Percentiles rank a stretch among this genome's conserved stretches.
phyloP scores from a whole-genome alignment of 116 monocot species.

The Posidonia oceanica region DNA sequence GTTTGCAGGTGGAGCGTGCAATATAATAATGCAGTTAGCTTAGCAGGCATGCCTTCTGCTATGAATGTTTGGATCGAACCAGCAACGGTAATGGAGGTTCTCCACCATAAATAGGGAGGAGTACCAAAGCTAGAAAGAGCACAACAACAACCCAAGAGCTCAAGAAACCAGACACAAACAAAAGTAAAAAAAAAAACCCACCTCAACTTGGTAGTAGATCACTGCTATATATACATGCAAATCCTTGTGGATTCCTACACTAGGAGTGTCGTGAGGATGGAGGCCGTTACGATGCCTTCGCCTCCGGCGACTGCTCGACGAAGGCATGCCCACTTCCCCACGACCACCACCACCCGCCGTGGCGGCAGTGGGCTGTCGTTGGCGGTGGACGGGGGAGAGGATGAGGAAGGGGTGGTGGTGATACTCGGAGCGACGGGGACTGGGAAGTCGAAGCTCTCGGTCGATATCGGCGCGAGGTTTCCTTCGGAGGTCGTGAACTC shows the following conservation, averaged over 20 bases:
- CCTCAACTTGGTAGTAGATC: neutral
- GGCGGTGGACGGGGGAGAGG: neutral
- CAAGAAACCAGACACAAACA: neutral
- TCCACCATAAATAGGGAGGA: neutral
- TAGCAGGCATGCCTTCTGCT: too few relatives aligned
- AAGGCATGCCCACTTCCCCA: neutral
- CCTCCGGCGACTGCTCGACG: neutral
- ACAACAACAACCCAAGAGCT: too few relatives aligned
- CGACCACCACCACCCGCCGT: neutral
- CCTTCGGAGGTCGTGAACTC: conserved; percentile 52
- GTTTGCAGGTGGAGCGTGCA: too few relatives aligned
- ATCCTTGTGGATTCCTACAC: neutral
- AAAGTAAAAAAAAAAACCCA: neutral
- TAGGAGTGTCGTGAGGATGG: neutral
- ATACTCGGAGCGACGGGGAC: conserved; percentile 76
- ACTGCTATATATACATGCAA: neutral
- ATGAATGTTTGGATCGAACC: too few relatives aligned
- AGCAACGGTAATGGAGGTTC: too few relatives aligned
- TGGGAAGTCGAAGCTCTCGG: conserved; percentile 67
- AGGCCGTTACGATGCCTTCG: neutral
- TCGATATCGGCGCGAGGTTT: conserved; percentile 30
- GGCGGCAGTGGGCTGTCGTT: neutral
- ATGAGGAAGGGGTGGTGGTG: conserved; percentile 15
- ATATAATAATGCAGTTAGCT: too few relatives aligned
- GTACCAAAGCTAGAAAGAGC: too few relatives aligned